Percentiles rank a stretch among this genome's conserved stretches.
Conservation (phyloP, 2,329 filamentous ascomycete species). For the Colletotrichum brevisporum region DNA sequence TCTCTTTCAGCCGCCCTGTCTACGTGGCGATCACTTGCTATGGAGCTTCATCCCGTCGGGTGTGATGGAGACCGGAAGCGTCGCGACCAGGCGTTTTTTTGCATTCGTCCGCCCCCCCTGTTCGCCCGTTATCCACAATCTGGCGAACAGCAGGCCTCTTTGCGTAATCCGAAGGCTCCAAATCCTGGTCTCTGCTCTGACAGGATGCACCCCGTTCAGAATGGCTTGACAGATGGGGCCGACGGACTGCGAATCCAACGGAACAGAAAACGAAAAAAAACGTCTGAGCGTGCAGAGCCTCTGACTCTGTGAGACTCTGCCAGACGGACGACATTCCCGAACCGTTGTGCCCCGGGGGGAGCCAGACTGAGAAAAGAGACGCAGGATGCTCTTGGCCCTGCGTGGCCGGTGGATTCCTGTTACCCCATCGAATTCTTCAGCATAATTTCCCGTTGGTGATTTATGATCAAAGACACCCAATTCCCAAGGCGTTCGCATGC, state of each 20-base stretch:
- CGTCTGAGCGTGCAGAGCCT: background rate
- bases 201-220: background rate
- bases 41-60: background rate
- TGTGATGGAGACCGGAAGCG: background rate
- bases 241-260: constrained; percentile 24
- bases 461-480: background rate
- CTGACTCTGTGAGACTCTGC: background rate
- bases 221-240: constrained; percentile 14
- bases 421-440: no score
- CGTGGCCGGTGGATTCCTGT: no score
- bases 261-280: background rate
- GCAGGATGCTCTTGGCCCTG: no score
- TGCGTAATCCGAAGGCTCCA: background rate
- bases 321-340: no score
- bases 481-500: background rate
- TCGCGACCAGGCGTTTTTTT: background rate
- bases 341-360: no score
- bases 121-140: background rate
- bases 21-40: background rate
- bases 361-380: no score
- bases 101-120: background rate
- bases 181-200: background rate
- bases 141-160: background rate
- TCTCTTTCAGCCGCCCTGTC: background rate
- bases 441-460: no score